A percentile compares a stretch with the other conserved stretches of the same genome.
Evolutionary conservation across 208 protist genomes (phyloP).

Genomic region (Balamuthia mandrillaris): DNA sequence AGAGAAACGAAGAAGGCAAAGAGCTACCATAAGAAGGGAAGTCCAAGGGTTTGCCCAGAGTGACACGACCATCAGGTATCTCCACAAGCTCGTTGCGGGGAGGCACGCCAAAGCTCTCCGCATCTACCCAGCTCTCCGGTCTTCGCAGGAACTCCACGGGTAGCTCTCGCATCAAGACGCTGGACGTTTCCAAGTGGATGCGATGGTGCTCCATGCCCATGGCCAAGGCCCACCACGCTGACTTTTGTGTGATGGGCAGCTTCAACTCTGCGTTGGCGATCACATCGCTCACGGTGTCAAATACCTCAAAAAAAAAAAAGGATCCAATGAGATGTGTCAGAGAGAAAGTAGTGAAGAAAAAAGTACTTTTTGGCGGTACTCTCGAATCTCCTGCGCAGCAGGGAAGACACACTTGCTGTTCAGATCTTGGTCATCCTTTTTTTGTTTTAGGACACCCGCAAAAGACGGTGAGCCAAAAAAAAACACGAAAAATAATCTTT

Average conservation of each 20-base stretch:
- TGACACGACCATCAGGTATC: slow-evolving; percentile 74
- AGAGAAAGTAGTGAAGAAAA: slow-evolving; percentile 43
- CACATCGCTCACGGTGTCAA: slow-evolving; percentile 66
- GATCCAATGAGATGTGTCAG: slow-evolving; percentile 3
- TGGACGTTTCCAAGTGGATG: slow-evolving; percentile 94
- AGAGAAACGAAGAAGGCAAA: background rate
- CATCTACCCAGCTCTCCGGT: slow-evolving; percentile 72
- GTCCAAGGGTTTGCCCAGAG: slow-evolving; percentile 67
- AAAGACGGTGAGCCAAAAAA: too few relatives aligned
- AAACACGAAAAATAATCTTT: too few relatives aligned
- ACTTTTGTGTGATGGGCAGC: slow-evolving; percentile 68
- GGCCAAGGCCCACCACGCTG: slow-evolving; percentile 80
- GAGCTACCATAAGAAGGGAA: slow-evolving; percentile 12
- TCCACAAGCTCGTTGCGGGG: slow-evolving; percentile 76
- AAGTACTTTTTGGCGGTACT: too few relatives aligned
- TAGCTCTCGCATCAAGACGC: slow-evolving; percentile 90
- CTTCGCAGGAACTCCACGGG: slow-evolving; percentile 73
- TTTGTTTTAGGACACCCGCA: too few relatives aligned
- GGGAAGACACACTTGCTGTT: too few relatives aligned
- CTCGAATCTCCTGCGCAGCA: too few relatives aligned
- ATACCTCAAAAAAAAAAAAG: background rate
- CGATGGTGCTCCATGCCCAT: slow-evolving; percentile 94
- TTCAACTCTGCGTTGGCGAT: slow-evolving; percentile 73
- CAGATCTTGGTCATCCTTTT: too few relatives aligned
- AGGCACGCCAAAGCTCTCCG: slow-evolving; percentile 68